Conservation (phyloP, 805 yeast species). For the Torulaspora quercuum region DNA sequence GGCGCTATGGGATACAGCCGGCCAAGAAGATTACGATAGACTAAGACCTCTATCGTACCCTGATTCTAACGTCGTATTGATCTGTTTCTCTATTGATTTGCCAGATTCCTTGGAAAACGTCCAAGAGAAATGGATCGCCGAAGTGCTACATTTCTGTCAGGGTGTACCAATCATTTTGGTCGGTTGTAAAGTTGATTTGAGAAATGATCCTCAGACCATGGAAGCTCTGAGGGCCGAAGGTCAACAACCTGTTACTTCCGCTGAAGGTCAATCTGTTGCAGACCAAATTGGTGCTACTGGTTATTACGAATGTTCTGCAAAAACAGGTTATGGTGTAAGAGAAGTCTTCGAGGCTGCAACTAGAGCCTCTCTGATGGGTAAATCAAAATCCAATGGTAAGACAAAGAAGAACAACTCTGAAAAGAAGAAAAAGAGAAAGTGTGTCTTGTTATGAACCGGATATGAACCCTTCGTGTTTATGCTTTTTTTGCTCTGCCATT, state of each 20-base stretch:
- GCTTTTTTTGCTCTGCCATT: neutral
- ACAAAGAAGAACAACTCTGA: slow-evolving; percentile 31
- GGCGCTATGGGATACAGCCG: slow-evolving; percentile 98
- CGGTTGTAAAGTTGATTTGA: slow-evolving; percentile 87
- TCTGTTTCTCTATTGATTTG: slow-evolving; percentile 85
- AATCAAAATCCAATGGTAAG: slow-evolving; percentile 33
- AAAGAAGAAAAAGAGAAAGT: slow-evolving; percentile 63
- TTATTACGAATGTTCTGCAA: slow-evolving; percentile 90
- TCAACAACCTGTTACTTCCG: slow-evolving; percentile 73
- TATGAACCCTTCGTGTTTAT: neutral
- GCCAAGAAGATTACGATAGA: slow-evolving; percentile 96
- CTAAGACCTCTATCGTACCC: slow-evolving; percentile 89
- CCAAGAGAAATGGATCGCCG: slow-evolving; percentile 94
- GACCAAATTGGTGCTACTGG: slow-evolving; percentile 83
- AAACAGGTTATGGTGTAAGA: slow-evolving; percentile 85
- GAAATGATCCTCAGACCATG: slow-evolving; percentile 74
- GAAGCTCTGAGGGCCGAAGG: slow-evolving; percentile 71
- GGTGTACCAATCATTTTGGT: slow-evolving; percentile 90
- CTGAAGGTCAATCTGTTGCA: slow-evolving; percentile 85
- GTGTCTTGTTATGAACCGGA: slow-evolving; percentile 63
- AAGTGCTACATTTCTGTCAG: slow-evolving; percentile 89
- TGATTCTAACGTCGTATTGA: slow-evolving; percentile 85
- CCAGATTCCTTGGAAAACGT: slow-evolving; percentile 93
- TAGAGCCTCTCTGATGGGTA: slow-evolving; percentile 76
- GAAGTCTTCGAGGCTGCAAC: slow-evolving; percentile 93